Conservation (phyloP, 805 yeast species). For the Ogataea degrootiae region DNA sequence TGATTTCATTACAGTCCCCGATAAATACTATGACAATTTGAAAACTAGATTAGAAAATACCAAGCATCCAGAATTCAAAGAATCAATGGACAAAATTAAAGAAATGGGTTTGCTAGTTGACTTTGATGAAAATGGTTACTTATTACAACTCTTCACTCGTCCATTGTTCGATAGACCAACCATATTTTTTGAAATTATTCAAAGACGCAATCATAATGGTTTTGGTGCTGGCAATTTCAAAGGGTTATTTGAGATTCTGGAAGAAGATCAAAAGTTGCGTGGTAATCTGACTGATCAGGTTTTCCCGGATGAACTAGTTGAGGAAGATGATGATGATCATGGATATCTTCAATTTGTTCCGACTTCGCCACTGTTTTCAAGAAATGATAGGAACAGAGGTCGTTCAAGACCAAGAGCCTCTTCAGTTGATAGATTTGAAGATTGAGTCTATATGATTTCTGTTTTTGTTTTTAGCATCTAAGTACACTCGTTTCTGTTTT, state of each 20-base stretch:
- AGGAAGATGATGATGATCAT: conserved; percentile 5
- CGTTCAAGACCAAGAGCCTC: not conserved
- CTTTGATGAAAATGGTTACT: conserved; percentile 71
- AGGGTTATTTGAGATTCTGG: conserved; percentile 75
- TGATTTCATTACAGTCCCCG: conserved; percentile 61
- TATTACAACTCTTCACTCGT: conserved; percentile 74
- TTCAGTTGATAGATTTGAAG: not conserved
- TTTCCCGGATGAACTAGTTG: conserved; percentile 3
- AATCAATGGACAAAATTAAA: conserved; percentile 46
- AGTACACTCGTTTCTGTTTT: too few species aligned
- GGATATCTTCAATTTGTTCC: too few species aligned
- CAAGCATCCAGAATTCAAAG: conserved; percentile 42
- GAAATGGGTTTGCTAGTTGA: conserved; percentile 64
- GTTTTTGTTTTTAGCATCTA: too few species aligned
- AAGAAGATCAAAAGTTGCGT: conserved; percentile 65
- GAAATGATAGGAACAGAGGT: not conserved
- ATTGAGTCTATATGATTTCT: too few species aligned
- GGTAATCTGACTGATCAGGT: conserved; percentile 48
- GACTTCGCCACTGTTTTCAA: not conserved
- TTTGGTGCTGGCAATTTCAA: conserved; percentile 89
- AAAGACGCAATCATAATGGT: conserved; percentile 74
- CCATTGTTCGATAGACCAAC: conserved; percentile 80
- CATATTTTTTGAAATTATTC: conserved; percentile 74
- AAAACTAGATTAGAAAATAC: conserved; percentile 35
- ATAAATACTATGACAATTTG: conserved; percentile 51